phyloP scores from a whole-genome alignment of 163 green algal genomes.

The Chloromonas sp. region DNA sequence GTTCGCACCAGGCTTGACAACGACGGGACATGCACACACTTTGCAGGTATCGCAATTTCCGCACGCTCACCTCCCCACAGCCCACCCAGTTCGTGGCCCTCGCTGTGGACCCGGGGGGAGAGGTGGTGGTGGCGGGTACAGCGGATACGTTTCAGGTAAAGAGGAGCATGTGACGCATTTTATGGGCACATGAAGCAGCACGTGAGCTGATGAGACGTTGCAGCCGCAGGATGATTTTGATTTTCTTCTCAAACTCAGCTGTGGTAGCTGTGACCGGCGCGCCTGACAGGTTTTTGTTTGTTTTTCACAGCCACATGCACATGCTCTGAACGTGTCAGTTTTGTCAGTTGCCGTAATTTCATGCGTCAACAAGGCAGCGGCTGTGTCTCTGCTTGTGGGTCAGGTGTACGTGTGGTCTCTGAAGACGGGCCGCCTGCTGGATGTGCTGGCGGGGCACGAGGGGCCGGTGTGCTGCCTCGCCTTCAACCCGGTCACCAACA shows the following conservation, averaged over 20 bases:
- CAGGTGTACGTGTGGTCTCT: conserved; percentile 93
- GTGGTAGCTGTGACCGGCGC: too few species aligned
- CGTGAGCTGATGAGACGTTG: too few species aligned
- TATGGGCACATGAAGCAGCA: not conserved
- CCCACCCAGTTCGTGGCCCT: conserved; percentile 81
- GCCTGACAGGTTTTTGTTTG: too few species aligned
- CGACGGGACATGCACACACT: not conserved
- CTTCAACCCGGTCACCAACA: conserved; percentile 64
- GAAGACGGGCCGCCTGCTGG: conserved; percentile 87
- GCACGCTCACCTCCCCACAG: conserved; percentile 79
- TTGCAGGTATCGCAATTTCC: conserved; percentile 88
- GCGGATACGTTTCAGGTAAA: conserved; percentile 72
- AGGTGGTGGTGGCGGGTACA: conserved; percentile 71
- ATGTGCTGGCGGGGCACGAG: conserved; percentile 90
- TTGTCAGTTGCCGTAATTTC: not conserved
- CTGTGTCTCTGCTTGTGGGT: not conserved
- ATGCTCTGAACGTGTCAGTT: too few species aligned
- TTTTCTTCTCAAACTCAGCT: too few species aligned
- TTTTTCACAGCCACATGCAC: too few species aligned
- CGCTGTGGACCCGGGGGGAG: conserved; percentile 74
- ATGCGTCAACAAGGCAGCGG: not conserved
- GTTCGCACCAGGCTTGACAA: not conserved
- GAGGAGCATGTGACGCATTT: not conserved
- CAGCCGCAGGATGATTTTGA: too few species aligned
- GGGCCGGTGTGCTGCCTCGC: conserved; percentile 74